A percentile compares a stretch with the other conserved stretches of the same genome.
Conservation (phyloP, 768 basidiomycete species). For the Kwoniella botswanensis region DNA sequence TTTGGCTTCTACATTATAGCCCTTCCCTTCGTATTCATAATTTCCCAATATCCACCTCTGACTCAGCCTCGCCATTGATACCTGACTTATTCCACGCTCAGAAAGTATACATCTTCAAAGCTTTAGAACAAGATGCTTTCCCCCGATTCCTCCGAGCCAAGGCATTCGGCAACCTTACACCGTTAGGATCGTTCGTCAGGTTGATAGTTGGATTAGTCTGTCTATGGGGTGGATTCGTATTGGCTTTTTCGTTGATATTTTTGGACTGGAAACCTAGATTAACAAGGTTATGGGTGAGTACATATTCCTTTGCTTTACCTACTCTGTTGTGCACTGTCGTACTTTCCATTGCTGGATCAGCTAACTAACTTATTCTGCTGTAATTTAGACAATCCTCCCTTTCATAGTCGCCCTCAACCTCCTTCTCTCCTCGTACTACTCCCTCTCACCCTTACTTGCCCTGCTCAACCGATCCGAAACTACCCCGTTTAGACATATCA, state of each 20-base stretch:
- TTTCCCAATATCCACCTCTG: slow-evolving; percentile 79
- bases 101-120: slow-evolving; percentile 95
- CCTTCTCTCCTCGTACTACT: slow-evolving; percentile 94
- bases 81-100: slow-evolving; percentile 97
- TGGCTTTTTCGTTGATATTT: slow-evolving; percentile 89
- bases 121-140: slow-evolving; percentile 78
- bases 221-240: slow-evolving; percentile 93
- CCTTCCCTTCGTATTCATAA: slow-evolving; percentile 86
- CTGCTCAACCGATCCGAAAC: slow-evolving; percentile 94
- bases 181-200: slow-evolving; percentile 82
- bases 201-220: slow-evolving; percentile 81
- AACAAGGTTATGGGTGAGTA: slow-evolving; percentile 90
- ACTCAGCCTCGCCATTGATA: slow-evolving; percentile 65
- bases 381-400: slow-evolving; percentile 82
- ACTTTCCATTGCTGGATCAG: too few relatives aligned
- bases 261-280: slow-evolving; percentile 90
- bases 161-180: slow-evolving; percentile 97
- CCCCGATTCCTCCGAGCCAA: slow-evolving; percentile 88
- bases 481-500: slow-evolving; percentile 91
- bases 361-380: not conserved
- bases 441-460: slow-evolving; percentile 93
- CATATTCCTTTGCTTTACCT: not conserved
- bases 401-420: slow-evolving; percentile 87
- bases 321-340: not conserved
- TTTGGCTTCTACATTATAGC: slow-evolving; percentile 18